Conservation (phyloP, 331 rosid genomes). For the Quercus tomentella region DNA sequence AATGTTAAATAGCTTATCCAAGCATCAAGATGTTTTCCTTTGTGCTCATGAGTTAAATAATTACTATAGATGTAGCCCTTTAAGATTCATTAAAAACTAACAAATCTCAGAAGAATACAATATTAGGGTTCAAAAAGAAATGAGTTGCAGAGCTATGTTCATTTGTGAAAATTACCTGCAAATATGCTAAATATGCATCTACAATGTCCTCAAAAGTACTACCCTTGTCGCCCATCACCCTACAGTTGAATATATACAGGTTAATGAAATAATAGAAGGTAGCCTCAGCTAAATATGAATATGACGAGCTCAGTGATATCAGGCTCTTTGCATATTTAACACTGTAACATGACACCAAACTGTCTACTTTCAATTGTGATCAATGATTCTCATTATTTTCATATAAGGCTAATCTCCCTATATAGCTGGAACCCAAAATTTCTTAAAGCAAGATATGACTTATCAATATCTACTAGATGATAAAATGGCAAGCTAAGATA, state of each 20-base stretch:
- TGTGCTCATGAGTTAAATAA: not conserved
- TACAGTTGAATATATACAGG: slow-evolving; percentile 35
- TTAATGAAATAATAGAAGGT: not conserved
- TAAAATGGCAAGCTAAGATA: slow-evolving; percentile 3
- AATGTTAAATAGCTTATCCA: not conserved
- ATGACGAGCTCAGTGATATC: not conserved
- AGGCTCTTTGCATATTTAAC: not conserved
- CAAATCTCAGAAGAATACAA: not conserved
- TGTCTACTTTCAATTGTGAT: not conserved
- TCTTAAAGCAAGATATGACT: not conserved
- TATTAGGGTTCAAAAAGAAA: not conserved
- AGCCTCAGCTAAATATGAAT: not conserved
- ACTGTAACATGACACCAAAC: not conserved
- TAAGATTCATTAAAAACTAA: not conserved
- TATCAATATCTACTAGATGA: not conserved
- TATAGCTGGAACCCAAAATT: not conserved
- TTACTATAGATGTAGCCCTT: not conserved
- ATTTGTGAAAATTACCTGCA: slow-evolving; percentile 71
- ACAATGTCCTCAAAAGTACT: slow-evolving; percentile 75
- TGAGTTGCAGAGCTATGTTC: slow-evolving; percentile 4
- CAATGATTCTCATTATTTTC: not conserved
- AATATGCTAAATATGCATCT: slow-evolving; percentile 87
- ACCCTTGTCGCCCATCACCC: slow-evolving; percentile 46
- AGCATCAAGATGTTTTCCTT: not conserved
- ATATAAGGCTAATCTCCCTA: not conserved